Evolutionary conservation across 2,329 filamentous ascomycete genomes (phyloP), one percentile per base, ranked within the genome.

Genomic region (Trichoderma sp.): DNA sequence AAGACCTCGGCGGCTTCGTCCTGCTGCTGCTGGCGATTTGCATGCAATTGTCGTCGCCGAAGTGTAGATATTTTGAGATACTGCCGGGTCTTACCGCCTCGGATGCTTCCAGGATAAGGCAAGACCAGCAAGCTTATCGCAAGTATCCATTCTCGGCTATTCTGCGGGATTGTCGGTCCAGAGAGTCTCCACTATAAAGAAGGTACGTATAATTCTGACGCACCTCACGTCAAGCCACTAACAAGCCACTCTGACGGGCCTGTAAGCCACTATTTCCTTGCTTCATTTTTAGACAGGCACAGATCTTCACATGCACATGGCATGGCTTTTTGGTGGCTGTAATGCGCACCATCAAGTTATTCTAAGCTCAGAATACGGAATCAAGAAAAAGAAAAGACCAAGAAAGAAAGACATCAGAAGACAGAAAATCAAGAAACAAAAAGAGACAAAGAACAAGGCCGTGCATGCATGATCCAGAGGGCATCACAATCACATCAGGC

Each of bases 51-150:
- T 34, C 60, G 43, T 55, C 39, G 50, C 48, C 24, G 48, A 51
- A 56, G 44, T 47, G 21, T 66, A 69, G 72, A 74, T 69, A 74
- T 75, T 78, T 76, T 72, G 70, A 69, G 30, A 65, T 78, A 75
- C 73, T 78, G 77, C 77, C 76, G 50, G 7, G 15, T 2, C 43
- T 66, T 70, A 76, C 76, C 74, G 72, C 72, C 68, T 65, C 71
- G 70, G 71, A 70, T 69, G 70, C 68, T 71, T 67, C 73, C 70
- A 21, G n/a, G 69, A 68, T 51, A 10, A 70, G 68, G 39, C 52
- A 55, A 30, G 47, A 21, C 24, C 50, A 7, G 60, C 41, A 55
- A 45, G 41, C 26, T 63, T 50, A 58, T 64, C 62, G 39, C 47
- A 51, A 26, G 45, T 7, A n/a, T 9, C 15, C 57, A 34, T 41